Conservation (phyloP, 306 rosid species). For the Lagenaria siceraria region DNA sequence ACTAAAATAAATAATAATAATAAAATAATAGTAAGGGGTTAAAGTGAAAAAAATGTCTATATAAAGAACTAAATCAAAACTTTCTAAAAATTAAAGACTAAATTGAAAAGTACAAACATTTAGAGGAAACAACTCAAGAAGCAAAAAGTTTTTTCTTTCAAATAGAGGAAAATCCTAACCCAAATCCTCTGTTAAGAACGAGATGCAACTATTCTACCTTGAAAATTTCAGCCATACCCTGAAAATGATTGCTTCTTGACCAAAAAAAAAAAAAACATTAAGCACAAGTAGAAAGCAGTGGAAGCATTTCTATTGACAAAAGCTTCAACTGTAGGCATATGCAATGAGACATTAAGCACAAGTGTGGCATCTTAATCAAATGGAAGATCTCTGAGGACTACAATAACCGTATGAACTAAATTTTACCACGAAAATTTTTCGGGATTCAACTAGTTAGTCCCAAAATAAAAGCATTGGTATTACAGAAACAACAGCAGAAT, state of each 20-base stretch:
- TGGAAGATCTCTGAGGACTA: background rate
- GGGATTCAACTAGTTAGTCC: conserved; percentile 3
- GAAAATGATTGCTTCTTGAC: background rate
- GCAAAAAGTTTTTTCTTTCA: too few relatives aligned
- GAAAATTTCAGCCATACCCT: background rate
- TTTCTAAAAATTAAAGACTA: background rate
- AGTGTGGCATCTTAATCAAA: background rate
- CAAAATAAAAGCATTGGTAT: background rate
- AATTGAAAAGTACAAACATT: background rate
- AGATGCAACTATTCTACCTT: background rate
- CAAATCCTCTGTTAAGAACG: background rate
- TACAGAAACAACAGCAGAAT: background rate
- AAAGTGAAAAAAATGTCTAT: too few relatives aligned
- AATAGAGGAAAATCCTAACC: background rate
- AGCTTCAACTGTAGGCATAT: background rate
- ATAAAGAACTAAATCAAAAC: too few relatives aligned
- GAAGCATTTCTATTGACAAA: background rate
- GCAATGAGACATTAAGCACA: conserved; percentile 1
- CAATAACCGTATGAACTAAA: background rate
- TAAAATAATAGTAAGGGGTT: too few relatives aligned
- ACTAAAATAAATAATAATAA: too few relatives aligned
- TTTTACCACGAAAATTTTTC: background rate
- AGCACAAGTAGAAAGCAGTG: background rate
- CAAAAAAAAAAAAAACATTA: too few relatives aligned
- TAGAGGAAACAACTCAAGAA: too few relatives aligned